Conservation (phyloP, 768 basidiomycete genomes). For the Rhizopogon vulgaris region DNA sequence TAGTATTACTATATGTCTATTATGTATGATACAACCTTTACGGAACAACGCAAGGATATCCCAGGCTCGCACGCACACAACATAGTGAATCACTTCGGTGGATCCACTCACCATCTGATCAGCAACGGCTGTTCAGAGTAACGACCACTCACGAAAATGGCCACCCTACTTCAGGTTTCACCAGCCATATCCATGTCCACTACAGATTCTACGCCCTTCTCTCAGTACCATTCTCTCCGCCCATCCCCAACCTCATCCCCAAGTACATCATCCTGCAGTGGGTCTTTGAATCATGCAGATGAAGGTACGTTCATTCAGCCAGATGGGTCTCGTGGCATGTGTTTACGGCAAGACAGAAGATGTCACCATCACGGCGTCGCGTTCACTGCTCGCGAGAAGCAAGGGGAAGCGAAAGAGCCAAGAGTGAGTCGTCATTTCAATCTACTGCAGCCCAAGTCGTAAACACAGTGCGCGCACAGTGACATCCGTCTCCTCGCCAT, state of each 20-base stretch:
- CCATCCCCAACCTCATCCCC: slow-evolving; percentile 20
- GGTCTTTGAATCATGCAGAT: slow-evolving; percentile 51
- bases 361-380: slow-evolving; percentile 59
- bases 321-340: slow-evolving; percentile 14
- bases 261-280: slow-evolving; percentile 44
- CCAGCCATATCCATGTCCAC: slow-evolving; percentile 6
- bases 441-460: slow-evolving; percentile 9
- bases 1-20: too few species aligned
- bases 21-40: too few species aligned
- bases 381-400: slow-evolving; percentile 33
- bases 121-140: not conserved
- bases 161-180: not conserved
- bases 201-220: slow-evolving; percentile 25
- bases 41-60: too few species aligned
- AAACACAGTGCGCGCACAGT: slow-evolving; percentile 34
- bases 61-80: too few species aligned
- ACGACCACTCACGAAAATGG: not conserved
- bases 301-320: slow-evolving; percentile 44
- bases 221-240: slow-evolving; percentile 26
- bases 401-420: slow-evolving; percentile 53
- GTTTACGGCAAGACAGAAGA: slow-evolving; percentile 52
- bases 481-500: slow-evolving; percentile 72
- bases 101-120: too few species aligned
- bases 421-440: slow-evolving; percentile 47
- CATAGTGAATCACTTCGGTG: too few species aligned